phyloP scores from a whole-genome alignment of 306 rosid species.

The Morella rubra region DNA sequence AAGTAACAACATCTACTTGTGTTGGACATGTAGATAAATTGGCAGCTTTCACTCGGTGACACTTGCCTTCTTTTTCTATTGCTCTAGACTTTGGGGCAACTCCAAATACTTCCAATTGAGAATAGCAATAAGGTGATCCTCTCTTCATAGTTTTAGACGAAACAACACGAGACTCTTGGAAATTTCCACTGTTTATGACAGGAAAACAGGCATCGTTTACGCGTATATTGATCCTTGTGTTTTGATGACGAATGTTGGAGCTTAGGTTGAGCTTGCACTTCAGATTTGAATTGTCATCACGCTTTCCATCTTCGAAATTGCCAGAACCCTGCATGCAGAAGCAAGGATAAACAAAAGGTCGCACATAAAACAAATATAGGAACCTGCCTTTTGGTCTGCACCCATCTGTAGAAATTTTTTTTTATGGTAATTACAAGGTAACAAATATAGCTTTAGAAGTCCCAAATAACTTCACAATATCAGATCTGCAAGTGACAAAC shows the following conservation, averaged over 20 bases:
- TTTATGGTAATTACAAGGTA: background rate
- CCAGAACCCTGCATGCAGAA: conserved; percentile 55
- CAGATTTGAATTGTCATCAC: conserved; percentile 24
- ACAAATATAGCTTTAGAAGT: background rate
- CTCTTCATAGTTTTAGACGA: conserved; percentile 57
- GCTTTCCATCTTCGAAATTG: conserved; percentile 44
- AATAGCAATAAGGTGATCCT: conserved; percentile 37
- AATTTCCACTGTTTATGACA: conserved; percentile 33
- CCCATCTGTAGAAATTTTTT: background rate
- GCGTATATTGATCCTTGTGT: conserved; percentile 37
- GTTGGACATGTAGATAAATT: conserved; percentile 36
- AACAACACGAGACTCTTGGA: conserved; percentile 36
- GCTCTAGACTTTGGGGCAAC: conserved; percentile 56
- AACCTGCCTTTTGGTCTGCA: background rate
- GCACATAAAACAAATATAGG: conserved; percentile 17
- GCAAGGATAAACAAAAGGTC: conserved; percentile 27
- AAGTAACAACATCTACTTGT: conserved; percentile 45
- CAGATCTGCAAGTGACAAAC: background rate
- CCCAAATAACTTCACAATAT: conserved; percentile 3
- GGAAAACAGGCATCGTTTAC: conserved; percentile 26
- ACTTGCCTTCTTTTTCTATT: conserved; percentile 49
- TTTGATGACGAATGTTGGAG: conserved; percentile 43
- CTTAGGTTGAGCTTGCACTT: conserved; percentile 32
- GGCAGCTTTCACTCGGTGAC: conserved; percentile 43
- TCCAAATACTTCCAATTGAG: conserved; percentile 53